phyloP scores from a whole-genome alignment of 805 yeast species.

The Suhomyces sp. region DNA sequence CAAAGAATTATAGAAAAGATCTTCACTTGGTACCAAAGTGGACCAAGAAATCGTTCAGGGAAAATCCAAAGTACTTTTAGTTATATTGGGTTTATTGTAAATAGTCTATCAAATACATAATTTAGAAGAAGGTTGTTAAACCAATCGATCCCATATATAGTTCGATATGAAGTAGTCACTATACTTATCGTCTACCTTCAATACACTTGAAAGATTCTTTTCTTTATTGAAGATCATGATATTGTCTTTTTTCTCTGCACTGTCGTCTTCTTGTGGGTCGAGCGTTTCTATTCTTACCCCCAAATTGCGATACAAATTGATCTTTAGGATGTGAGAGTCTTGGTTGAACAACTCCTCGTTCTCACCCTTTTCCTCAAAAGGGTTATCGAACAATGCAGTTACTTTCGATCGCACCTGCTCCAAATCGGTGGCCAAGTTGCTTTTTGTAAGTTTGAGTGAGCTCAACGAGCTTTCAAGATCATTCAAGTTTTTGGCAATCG shows the following conservation, averaged over 20 bases:
- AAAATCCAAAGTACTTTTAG: constrained; percentile 69
- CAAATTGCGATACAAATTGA: constrained; percentile 57
- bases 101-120: constrained; percentile 3
- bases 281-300: constrained; percentile 50
- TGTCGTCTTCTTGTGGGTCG: constrained; percentile 12
- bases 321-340: constrained; percentile 48
- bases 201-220: constrained; percentile 45
- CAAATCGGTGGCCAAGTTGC: constrained; percentile 36
- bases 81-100: background rate
- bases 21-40: constrained; percentile 87
- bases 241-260: constrained; percentile 29
- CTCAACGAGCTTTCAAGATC: constrained; percentile 45
- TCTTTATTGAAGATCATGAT: constrained; percentile 49
- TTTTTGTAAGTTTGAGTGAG: constrained; percentile 27
- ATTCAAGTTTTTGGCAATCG: constrained; percentile 51
- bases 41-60: constrained; percentile 81
- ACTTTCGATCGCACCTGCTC: constrained; percentile 25
- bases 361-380: constrained; percentile 24
- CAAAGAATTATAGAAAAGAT: constrained; percentile 80
- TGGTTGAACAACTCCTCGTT: constrained; percentile 32
- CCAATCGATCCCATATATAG: constrained; percentile 67
- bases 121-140: background rate
- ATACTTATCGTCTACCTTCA: constrained; percentile 52
- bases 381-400: constrained; percentile 5
- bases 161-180: constrained; percentile 70